Percentiles rank a stretch among this genome's conserved stretches.
phyloP scores from a whole-genome alignment of 1,139 yeast genomes.

The Sugiyamaella novakii region DNA sequence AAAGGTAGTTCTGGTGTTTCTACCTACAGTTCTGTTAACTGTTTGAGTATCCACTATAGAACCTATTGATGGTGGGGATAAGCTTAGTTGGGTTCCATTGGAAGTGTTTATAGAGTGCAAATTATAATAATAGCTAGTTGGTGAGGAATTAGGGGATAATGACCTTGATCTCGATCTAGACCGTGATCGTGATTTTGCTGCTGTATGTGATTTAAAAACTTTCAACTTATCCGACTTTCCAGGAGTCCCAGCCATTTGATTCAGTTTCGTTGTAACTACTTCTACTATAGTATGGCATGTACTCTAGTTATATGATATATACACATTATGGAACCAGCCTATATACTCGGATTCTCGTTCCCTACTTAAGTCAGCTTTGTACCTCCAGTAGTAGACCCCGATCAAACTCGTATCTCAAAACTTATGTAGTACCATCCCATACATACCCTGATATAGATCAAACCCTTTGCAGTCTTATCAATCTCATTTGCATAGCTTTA shows the following conservation, averaged over 20 bases:
- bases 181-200: background rate
- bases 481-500: conserved; percentile 1
- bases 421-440: no score
- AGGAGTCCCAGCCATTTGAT: background rate
- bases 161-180: conserved; percentile 3
- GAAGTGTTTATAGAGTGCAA: background rate
- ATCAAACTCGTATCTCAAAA: no score
- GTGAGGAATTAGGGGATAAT: conserved; percentile 9
- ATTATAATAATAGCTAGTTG: conserved; percentile 9
- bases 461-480: background rate
- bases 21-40: background rate
- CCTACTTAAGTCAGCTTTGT: no score
- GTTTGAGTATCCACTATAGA: background rate
- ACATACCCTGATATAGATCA: no score
- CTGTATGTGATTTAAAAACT: background rate
- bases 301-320: no score
- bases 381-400: no score
- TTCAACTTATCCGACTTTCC: background rate
- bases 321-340: no score
- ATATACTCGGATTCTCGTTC: no score
- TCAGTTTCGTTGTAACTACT: no score
- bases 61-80: background rate
- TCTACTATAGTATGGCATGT: no score
- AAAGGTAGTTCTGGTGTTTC: background rate
- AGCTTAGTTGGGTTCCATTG: background rate